Evolutionary conservation across 805 yeast species (phyloP).

Genomic region (Barnettozyma botsteinii): DNA sequence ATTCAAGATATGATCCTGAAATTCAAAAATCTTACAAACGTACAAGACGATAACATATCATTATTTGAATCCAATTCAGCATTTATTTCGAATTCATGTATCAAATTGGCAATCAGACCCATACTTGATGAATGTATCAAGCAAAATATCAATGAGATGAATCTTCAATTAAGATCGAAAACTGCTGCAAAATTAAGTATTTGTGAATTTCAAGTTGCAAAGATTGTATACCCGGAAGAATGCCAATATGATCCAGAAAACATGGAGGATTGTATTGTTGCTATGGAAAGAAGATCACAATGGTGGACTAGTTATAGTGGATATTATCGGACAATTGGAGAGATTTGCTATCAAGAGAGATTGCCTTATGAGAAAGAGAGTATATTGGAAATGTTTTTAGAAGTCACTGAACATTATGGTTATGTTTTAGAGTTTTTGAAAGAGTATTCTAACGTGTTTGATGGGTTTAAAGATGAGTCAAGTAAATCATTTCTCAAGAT

Average conservation of each 20-base stretch:
- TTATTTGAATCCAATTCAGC: constrained; percentile 10
- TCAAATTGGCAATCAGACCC: constrained; percentile 34
- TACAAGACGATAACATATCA: constrained; percentile 7
- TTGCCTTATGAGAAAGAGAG: constrained; percentile 49
- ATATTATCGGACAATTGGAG: constrained; percentile 47
- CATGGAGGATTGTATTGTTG: constrained; percentile 33
- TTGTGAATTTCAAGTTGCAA: constrained; percentile 49
- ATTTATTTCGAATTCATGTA: constrained; percentile 27
- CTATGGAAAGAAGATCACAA: constrained; percentile 41
- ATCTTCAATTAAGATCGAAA: constrained; percentile 29
- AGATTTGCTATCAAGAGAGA: constrained; percentile 48
- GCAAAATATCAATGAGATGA: constrained; percentile 35
- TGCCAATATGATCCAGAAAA: constrained; percentile 27
- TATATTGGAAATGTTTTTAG: constrained; percentile 39
- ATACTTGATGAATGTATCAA: constrained; percentile 37
- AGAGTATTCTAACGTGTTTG: constrained; percentile 16
- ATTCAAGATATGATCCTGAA: constrained; percentile 18
- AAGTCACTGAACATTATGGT: constrained; percentile 36
- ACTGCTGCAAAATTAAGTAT: constrained; percentile 44
- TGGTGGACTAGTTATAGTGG: constrained; percentile 77
- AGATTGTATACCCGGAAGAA: constrained; percentile 28
- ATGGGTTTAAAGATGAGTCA: constrained; percentile 17
- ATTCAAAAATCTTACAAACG: constrained; percentile 14
- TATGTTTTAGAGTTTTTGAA: constrained; percentile 15
- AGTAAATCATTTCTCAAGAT: constrained; percentile 9